Evolutionary conservation across 805 yeast genomes (phyloP).

Genomic region (Metschnikowia henanensis): DNA sequence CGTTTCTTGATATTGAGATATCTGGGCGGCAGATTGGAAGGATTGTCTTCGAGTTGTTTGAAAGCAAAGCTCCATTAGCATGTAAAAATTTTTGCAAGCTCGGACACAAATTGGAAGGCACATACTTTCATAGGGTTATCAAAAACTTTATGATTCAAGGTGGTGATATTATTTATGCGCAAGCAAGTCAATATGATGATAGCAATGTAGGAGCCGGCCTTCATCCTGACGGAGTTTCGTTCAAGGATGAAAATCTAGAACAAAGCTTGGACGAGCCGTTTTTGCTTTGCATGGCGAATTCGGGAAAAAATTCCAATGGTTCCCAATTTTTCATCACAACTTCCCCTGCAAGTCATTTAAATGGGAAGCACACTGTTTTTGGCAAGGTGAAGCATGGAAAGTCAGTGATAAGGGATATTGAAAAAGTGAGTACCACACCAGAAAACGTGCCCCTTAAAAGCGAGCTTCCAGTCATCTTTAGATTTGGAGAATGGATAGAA

Average conservation of each 20-base stretch:
- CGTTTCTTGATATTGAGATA: conserved; percentile 54
- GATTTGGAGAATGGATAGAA: conserved; percentile 65
- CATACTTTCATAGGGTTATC: conserved; percentile 60
- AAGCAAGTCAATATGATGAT: conserved; percentile 25
- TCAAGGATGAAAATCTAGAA: conserved; percentile 58
- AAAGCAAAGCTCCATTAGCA: conserved; percentile 56
- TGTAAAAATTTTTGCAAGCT: conserved; percentile 49
- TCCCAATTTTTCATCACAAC: conserved; percentile 76
- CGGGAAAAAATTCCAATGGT: conserved; percentile 51
- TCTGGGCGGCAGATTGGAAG: conserved; percentile 50
- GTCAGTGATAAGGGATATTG: conserved; percentile 67
- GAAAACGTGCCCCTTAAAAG: conserved; percentile 43
- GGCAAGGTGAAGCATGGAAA: conserved; percentile 71
- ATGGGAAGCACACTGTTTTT: conserved; percentile 74
- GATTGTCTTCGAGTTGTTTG: conserved; percentile 55
- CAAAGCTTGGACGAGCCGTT: conserved; percentile 46
- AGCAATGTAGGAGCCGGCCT: conserved; percentile 37
- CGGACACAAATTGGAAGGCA: conserved; percentile 38
- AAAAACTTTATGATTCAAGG: conserved; percentile 72
- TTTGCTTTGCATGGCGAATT: conserved; percentile 64
- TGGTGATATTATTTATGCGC: conserved; percentile 55
- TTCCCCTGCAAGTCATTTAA: conserved; percentile 68
- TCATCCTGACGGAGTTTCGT: conserved; percentile 24
- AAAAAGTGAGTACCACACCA: conserved; percentile 43
- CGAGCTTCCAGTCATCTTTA: conserved; percentile 46